phyloP scores from a whole-genome alignment of 352 stramenopile species.

The Pythium guiyangense region DNA sequence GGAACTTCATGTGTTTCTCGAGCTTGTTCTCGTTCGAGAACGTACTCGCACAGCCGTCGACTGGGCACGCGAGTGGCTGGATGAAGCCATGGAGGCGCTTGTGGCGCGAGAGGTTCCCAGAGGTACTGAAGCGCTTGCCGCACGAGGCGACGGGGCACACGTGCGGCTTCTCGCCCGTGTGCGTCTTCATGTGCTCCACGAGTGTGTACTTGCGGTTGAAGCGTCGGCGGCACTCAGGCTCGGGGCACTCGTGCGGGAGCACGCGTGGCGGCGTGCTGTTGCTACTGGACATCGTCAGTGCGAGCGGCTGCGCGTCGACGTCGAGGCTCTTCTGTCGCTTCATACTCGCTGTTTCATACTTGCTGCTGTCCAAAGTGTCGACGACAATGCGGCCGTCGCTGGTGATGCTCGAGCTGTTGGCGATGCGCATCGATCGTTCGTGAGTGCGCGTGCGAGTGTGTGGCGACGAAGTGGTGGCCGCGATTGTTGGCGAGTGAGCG shows the following conservation, averaged over 20 bases:
- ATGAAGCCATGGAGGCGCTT: conserved; percentile 43
- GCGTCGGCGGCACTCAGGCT: conserved; percentile 18
- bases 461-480: no score
- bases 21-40: conserved; percentile 42
- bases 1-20: conserved; percentile 48
- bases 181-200: conserved; percentile 50
- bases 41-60: conserved; percentile 26
- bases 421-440: conserved; percentile 8
- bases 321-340: conserved; percentile 10
- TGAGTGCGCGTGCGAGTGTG: no score
- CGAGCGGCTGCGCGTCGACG: no score
- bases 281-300: no score
- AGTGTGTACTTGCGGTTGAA: conserved; percentile 58
- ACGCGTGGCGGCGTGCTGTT: no score
- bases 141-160: conserved; percentile 37
- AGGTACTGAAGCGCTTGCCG: conserved; percentile 48
- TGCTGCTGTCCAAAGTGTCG: neutral
- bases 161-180: conserved; percentile 52
- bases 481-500: no score
- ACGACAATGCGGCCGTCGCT: no score
- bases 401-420: neutral
- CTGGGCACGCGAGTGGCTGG: conserved; percentile 29
- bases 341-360: conserved; percentile 11
- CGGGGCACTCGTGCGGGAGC: conserved; percentile 18
- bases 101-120: conserved; percentile 48